Evolutionary conservation across 2,329 filamentous ascomycete species (phyloP).

Genomic region (Lachnellula cervina): DNA sequence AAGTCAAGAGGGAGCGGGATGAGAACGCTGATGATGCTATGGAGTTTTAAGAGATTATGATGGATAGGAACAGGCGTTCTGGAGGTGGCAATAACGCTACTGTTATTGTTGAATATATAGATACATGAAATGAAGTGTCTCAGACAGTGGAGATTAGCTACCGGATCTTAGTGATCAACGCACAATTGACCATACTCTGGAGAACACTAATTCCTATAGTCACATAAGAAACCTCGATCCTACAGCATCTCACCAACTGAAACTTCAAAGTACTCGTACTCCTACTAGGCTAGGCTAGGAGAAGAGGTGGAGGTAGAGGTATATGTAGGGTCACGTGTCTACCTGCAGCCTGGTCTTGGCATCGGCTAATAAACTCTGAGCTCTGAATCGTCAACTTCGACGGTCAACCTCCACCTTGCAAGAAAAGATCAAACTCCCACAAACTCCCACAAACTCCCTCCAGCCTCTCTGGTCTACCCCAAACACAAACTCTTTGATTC

Average conservation of each 20-base stretch:
- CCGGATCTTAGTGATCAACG: too few species aligned
- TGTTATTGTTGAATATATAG: background rate
- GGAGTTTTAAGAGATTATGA: conserved; percentile 52
- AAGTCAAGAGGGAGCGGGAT: conserved; percentile 45
- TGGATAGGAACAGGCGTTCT: background rate
- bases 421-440: conserved; percentile 4
- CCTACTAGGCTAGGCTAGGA: too few species aligned
- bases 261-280: too few species aligned
- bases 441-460: conserved; percentile 16
- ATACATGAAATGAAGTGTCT: background rate
- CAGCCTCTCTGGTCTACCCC: conserved; percentile 3
- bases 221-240: too few species aligned
- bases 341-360: background rate
- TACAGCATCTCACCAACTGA: too few species aligned
- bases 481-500: conserved; percentile 5
- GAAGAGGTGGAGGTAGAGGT: too few species aligned
- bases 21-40: conserved; percentile 47
- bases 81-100: background rate
- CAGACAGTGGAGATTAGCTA: background rate
- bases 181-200: too few species aligned
- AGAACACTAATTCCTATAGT: too few species aligned
- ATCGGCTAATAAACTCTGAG: background rate
- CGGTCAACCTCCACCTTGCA: conserved; percentile 1
- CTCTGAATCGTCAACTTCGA: background rate
- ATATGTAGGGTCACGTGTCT: too few species aligned